Base-by-base conservation (phyloP, 371 early-diverging fungal genomes). In the Mucor piriformis region DNA sequence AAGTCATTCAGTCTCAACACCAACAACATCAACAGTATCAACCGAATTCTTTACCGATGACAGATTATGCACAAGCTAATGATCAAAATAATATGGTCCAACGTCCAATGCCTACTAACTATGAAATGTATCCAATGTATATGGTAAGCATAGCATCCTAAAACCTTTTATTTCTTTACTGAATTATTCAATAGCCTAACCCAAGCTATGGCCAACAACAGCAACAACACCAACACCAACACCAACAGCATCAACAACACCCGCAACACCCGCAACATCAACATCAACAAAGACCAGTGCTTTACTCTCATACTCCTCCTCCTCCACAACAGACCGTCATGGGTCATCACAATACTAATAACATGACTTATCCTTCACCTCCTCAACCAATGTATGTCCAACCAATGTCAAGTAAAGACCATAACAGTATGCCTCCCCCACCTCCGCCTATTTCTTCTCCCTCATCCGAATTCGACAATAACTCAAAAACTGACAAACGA, bases 341-440 rank as follows among this genome's bases (percentile, higher is more conserved):
- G 24, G 44, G 50, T 10, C 62, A 61, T 15, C 46, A 51, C 15
- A 38, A 29, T 25, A 3, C 25, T 10, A 35, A 50, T 12, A 59
- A 54, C 16, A 55, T 65, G 51, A 60, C 66, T n/a, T 65, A 65
- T 33, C 66, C 66, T 29, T 61, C 66, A n/a, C 66, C 66, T 15
- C 66, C 66, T 15, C 66, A 65, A 16, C 56, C 55, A 40, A 48
- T 56, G n/a, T 55, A 55, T 43, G 40, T 56, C 2, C 50, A 62
- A 33, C 55, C 47, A n/a, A 49, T 57, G 56, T 33, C 47, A 43
- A 56, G 46, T 27, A 25, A 48, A 38, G 35, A 20, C 1, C 23
- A 38, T 43, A 3, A 32, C 5, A 37, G 13, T 21, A 18, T 46
- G 44, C 37, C 59, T 24, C 60, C 52, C 12, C 53, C 35, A 27